These are phyloP conservation scores for Lithospermum erythrorhizon DNA, from an alignment of 257 asterid species.

Conservation along the genomic window DNA sequence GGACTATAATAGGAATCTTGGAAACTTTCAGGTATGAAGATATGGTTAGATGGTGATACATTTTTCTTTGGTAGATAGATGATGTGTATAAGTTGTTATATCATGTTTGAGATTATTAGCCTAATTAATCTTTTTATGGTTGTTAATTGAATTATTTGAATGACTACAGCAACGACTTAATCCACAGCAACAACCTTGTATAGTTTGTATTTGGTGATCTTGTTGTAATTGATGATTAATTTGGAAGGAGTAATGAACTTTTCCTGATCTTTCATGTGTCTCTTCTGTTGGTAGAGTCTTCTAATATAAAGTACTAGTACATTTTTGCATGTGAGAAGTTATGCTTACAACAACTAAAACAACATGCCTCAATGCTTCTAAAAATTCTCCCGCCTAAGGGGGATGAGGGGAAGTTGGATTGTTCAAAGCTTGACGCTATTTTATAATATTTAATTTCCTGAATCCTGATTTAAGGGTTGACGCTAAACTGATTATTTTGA, in stretches of 20 bases:
- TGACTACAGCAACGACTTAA: neutral
- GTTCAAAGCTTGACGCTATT: too few relatives aligned
- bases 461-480: neutral
- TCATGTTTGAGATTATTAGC: neutral
- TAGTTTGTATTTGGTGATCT: neutral
- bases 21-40: slow-evolving; percentile 66
- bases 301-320: too few relatives aligned
- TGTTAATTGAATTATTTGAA: neutral
- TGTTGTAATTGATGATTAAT: neutral
- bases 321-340: too few relatives aligned
- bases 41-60: neutral
- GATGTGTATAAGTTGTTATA: neutral
- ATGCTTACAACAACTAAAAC: too few relatives aligned
- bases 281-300: too few relatives aligned
- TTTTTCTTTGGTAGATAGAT: neutral
- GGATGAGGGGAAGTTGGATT: too few relatives aligned
- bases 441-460: neutral
- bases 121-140: neutral
- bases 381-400: too few relatives aligned
- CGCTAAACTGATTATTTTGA: neutral
- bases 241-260: neutral
- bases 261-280: neutral
- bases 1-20: slow-evolving; percentile 76
- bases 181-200: neutral
- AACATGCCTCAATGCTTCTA: too few relatives aligned